phyloP scores from a whole-genome alignment of 2,329 filamentous ascomycete genomes.

The Aspergillus quadricinctus region DNA sequence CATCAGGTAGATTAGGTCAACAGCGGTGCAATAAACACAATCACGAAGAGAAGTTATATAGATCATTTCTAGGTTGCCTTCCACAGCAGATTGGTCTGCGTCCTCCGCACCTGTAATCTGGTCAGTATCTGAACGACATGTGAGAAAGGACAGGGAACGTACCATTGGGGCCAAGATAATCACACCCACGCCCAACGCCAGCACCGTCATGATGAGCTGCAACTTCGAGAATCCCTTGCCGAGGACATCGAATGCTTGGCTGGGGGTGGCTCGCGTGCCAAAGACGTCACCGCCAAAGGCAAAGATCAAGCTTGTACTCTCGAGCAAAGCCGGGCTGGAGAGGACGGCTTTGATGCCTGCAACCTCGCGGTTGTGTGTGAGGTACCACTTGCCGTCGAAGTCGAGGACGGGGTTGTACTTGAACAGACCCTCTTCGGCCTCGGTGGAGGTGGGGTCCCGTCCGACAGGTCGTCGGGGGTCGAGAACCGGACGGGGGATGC shows the following conservation, averaged over 20 bases:
- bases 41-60: background rate
- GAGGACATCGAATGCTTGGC: conserved; percentile 83
- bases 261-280: conserved; percentile 80
- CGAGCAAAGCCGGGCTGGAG: conserved; percentile 71
- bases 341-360: conserved; percentile 70
- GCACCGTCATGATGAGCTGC: conserved; percentile 76
- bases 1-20: background rate
- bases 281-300: conserved; percentile 84
- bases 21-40: conserved; percentile 3
- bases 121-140: background rate
- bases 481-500: conserved; percentile 71
- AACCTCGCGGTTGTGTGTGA: conserved; percentile 80
- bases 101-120: conserved; percentile 42
- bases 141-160: conserved; percentile 35
- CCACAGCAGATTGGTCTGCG: conserved; percentile 45
- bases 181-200: conserved; percentile 73
- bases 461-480: conserved; percentile 84
- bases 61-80: conserved; percentile 2
- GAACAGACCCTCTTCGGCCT: conserved; percentile 77
- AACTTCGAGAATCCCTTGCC: conserved; percentile 92
- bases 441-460: conserved; percentile 73
- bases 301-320: conserved; percentile 87
- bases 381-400: conserved; percentile 73
- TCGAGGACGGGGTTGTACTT: conserved; percentile 73
- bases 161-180: conserved; percentile 80